Percentiles rank a stretch among this genome's conserved stretches.
Conservation (phyloP, 23 red algal genomes). For the Gracilaria domingensis region DNA sequence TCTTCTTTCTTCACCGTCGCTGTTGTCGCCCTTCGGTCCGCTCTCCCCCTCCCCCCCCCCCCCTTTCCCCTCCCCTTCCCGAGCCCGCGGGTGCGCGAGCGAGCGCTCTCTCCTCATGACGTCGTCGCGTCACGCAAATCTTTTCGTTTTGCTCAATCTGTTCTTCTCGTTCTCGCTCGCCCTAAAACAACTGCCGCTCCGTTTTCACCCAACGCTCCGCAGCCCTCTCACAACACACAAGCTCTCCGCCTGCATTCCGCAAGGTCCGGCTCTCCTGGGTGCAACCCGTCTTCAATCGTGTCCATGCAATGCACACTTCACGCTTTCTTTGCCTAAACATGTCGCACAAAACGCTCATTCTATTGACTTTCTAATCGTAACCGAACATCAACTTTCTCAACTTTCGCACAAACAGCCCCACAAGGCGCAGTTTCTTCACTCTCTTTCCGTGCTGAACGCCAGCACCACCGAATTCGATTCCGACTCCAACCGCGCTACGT, state of each 20-base stretch:
- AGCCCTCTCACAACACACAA: background rate
- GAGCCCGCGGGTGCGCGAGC: background rate
- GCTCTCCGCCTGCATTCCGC: background rate
- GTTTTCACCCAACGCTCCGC: background rate
- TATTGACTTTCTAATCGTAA: slow-evolving; percentile 29
- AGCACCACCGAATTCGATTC: background rate
- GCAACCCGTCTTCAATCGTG: background rate
- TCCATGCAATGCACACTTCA: slow-evolving; percentile 10
- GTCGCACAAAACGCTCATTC: slow-evolving; percentile 7
- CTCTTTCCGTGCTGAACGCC: slow-evolving; percentile 6
- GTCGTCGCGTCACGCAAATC: background rate
- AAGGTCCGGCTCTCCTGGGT: background rate
- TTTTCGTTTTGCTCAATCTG: background rate
- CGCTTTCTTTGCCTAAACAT: slow-evolving; percentile 6
- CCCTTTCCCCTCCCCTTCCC: background rate
- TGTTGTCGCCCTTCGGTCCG: background rate
- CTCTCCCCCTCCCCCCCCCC: too few relatives aligned
- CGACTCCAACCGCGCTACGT: background rate
- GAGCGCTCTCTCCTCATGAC: background rate
- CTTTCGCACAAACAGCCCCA: background rate
- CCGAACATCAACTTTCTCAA: slow-evolving; percentile 7
- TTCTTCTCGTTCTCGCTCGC: background rate
- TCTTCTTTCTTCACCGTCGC: too few relatives aligned
- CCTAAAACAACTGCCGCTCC: background rate
- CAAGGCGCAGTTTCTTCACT: background rate